Percentiles rank a stretch among this genome's conserved stretches.
These are phyloP conservation scores for Pythium rhizo-oryzae DNA, from an alignment of 352 stramenopile species.

Conservation along the genomic window DNA sequence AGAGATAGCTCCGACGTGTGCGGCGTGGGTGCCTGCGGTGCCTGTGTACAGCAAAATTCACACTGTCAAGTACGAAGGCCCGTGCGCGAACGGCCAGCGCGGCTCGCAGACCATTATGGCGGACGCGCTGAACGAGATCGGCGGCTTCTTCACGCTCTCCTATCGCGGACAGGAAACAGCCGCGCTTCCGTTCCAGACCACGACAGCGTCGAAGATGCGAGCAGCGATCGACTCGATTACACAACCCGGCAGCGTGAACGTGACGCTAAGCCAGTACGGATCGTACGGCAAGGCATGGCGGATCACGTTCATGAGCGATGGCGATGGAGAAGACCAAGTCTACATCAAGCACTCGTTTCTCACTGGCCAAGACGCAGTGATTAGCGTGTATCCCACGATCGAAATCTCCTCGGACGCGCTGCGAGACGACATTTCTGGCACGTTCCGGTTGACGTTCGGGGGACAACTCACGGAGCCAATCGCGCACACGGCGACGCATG, in stretches of 20 bases:
- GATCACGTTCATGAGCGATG: slow-evolving; percentile 87
- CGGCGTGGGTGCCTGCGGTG: slow-evolving; percentile 43
- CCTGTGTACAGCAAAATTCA: slow-evolving; percentile 60
- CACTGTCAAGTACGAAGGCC: slow-evolving; percentile 69
- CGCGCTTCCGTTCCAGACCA: slow-evolving; percentile 71
- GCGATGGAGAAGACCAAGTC: slow-evolving; percentile 67
- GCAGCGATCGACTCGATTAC: slow-evolving; percentile 90
- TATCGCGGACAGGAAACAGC: slow-evolving; percentile 85
- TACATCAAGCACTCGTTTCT: slow-evolving; percentile 75
- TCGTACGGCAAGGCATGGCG: slow-evolving; percentile 85
- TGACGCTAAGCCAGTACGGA: slow-evolving; percentile 69
- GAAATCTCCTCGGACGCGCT: slow-evolving; percentile 64
- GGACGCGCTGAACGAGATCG: slow-evolving; percentile 77
- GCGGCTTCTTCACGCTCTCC: slow-evolving; percentile 90
- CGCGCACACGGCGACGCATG: slow-evolving; percentile 59
- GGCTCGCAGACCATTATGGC: slow-evolving; percentile 76
- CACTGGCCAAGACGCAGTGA: slow-evolving; percentile 67
- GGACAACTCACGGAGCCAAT: slow-evolving; percentile 60
- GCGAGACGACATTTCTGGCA: slow-evolving; percentile 61
- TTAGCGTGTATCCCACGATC: slow-evolving; percentile 72
- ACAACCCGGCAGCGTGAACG: slow-evolving; percentile 73
- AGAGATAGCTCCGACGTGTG: slow-evolving; percentile 32
- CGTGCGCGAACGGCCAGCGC: slow-evolving; percentile 46
- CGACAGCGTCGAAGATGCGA: slow-evolving; percentile 79
- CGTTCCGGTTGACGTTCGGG: slow-evolving; percentile 60